Evolutionary conservation across 805 yeast genomes (phyloP).

Genomic region (Cyberlindnera americana): DNA sequence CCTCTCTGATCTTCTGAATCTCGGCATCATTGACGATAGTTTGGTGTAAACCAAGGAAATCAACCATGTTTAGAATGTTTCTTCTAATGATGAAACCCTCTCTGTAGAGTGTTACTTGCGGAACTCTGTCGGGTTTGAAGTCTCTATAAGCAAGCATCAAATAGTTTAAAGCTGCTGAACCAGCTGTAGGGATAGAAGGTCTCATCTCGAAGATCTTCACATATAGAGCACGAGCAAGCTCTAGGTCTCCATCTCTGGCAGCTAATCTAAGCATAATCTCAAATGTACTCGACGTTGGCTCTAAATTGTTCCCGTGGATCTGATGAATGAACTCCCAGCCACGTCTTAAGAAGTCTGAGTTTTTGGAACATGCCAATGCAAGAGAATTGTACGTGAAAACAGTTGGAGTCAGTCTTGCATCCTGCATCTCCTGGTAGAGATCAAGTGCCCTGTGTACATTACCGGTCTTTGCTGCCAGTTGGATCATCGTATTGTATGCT

Average conservation of each 20-base stretch:
- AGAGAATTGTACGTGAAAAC: constrained; percentile 49
- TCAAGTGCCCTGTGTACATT: constrained; percentile 75
- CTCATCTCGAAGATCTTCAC: constrained; percentile 40
- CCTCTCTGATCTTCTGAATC: constrained; percentile 18
- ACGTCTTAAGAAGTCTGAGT: constrained; percentile 41
- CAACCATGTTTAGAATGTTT: constrained; percentile 41
- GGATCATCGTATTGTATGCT: constrained; percentile 70
- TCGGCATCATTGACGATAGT: constrained; percentile 13
- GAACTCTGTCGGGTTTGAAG: constrained; percentile 28
- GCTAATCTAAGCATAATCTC: constrained; percentile 73
- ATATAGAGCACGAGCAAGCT: constrained; percentile 66
- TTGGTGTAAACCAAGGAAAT: constrained; percentile 31
- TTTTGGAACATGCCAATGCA: constrained; percentile 64
- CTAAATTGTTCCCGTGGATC: constrained; percentile 44
- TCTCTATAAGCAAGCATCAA: constrained; percentile 49
- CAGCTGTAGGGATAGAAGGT: constrained; percentile 5
- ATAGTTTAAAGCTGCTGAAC: constrained; percentile 26
- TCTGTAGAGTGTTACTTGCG: constrained; percentile 39
- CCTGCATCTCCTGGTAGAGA: constrained; percentile 66
- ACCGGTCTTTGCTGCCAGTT: constrained; percentile 56
- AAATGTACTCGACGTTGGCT: constrained; percentile 43
- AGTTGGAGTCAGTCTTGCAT: constrained; percentile 34
- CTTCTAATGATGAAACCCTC: constrained; percentile 45
- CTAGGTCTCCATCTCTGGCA: constrained; percentile 76
- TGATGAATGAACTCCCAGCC: constrained; percentile 82